phyloP scores from a whole-genome alignment of 352 stramenopile genomes.

The Phytopythium boreale region DNA sequence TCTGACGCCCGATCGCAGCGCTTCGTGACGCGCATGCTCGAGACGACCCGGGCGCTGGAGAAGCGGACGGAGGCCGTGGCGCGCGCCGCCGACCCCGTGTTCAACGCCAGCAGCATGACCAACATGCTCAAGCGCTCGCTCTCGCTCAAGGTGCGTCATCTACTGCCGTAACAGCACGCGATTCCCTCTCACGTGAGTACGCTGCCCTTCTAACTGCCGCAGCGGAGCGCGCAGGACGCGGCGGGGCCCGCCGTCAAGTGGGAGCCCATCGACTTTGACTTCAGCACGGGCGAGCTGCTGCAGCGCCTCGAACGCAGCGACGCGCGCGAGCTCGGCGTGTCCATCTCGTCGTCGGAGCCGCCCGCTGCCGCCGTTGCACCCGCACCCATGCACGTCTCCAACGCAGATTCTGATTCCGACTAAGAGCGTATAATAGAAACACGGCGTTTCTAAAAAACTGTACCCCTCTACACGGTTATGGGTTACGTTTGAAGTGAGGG shows the following conservation, averaged over 20 bases:
- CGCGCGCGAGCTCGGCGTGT: conserved; percentile 57
- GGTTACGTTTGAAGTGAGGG: too few species aligned
- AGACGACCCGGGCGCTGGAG: conserved; percentile 61
- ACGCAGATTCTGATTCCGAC: conserved; percentile 9
- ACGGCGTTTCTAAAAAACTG: too few species aligned
- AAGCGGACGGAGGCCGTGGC: conserved; percentile 52
- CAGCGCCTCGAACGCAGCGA: conserved; percentile 50
- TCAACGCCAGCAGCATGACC: conserved; percentile 51
- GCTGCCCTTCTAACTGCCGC: background rate
- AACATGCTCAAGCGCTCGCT: conserved; percentile 60
- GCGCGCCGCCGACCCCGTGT: conserved; percentile 52
- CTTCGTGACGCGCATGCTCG: conserved; percentile 55
- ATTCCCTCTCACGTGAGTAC: background rate
- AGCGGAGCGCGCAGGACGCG: conserved; percentile 32
- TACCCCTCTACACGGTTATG: too few species aligned
- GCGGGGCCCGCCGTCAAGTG: conserved; percentile 35
- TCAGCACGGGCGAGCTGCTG: conserved; percentile 49
- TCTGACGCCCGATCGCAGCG: conserved; percentile 20
- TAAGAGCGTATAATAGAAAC: background rate
- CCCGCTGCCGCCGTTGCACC: background rate
- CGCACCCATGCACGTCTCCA: conserved; percentile 5
- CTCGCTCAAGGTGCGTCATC: conserved; percentile 50
- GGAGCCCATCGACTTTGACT: conserved; percentile 58
- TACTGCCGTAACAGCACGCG: too few species aligned
- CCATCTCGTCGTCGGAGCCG: conserved; percentile 32